Evolutionary conservation across 495 filamentous ascomycete genomes (phyloP).

Genomic region (Staphylotrichum longicolle): DNA sequence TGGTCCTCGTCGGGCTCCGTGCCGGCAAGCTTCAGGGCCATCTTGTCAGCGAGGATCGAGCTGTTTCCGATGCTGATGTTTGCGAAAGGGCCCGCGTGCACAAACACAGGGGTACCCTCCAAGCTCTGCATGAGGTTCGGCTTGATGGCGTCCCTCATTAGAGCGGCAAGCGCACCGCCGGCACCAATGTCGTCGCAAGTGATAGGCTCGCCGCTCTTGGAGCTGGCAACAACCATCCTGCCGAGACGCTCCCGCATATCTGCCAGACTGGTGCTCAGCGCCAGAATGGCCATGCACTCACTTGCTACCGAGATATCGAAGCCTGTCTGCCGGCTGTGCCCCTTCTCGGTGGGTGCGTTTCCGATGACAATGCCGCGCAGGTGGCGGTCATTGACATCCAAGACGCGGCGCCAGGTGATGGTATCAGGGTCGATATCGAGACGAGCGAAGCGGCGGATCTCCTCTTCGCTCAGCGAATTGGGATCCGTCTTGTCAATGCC

Average conservation of each 20-base stretch:
- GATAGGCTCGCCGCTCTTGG: conserved; percentile 78
- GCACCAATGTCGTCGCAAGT: conserved; percentile 94
- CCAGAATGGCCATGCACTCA: conserved; percentile 97
- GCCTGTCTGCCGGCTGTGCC: conserved; percentile 75
- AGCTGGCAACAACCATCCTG: conserved; percentile 94
- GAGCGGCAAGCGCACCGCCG: conserved; percentile 84
- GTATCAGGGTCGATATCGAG: conserved; percentile 95
- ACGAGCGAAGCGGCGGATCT: conserved; percentile 81
- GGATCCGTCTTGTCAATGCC: conserved; percentile 95
- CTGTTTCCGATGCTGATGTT: conserved; percentile 97
- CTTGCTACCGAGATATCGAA: conserved; percentile 98
- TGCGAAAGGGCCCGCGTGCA: conserved; percentile 95
- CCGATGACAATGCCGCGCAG: conserved; percentile 85
- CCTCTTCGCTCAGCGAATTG: conserved; percentile 82
- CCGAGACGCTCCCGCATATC: conserved; percentile 95
- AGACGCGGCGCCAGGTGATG: conserved; percentile 93
- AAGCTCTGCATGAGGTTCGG: conserved; percentile 98
- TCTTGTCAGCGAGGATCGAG: conserved; percentile 89
- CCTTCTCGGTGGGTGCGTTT: conserved; percentile 85
- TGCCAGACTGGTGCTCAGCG: conserved; percentile 78
- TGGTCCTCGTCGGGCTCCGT: conserved; percentile 93
- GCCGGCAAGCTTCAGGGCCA: conserved; percentile 92
- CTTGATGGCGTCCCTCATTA: conserved; percentile 98
- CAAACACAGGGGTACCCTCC: conserved; percentile 94
- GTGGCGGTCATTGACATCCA: conserved; percentile 97